phyloP scores from a whole-genome alignment of 163 green algal species.

The Scenedesmus sp. region DNA sequence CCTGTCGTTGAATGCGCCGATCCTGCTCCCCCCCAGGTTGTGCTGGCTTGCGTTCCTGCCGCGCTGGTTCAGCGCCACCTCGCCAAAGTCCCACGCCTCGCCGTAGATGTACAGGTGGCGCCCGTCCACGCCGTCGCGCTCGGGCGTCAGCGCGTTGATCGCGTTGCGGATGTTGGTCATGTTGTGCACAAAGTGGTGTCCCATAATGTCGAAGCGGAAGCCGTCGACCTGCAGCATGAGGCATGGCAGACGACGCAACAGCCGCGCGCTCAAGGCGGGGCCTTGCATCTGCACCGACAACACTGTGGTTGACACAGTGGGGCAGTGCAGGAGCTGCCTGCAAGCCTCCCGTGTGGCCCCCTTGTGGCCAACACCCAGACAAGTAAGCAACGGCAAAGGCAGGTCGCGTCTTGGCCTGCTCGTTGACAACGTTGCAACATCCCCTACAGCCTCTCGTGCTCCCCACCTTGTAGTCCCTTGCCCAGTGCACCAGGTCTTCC shows the following conservation, averaged over 20 bases:
- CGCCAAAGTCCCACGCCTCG: slow-evolving; percentile 94
- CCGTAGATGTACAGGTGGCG: slow-evolving; percentile 77
- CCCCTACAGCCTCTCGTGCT: slow-evolving; percentile 17
- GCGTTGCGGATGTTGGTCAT: slow-evolving; percentile 78
- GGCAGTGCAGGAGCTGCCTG: no score
- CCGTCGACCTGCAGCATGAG: slow-evolving; percentile 70
- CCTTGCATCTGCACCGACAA: no score
- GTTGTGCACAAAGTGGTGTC: slow-evolving; percentile 88
- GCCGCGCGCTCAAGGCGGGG: no score
- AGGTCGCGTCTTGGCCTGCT: no score
- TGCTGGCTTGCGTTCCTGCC: slow-evolving; percentile 87
- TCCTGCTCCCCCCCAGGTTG: slow-evolving; percentile 83
- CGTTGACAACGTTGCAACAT: no score
- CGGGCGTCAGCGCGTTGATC: slow-evolving; percentile 77
- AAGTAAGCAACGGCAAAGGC: no score
- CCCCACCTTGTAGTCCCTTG: slow-evolving; percentile 84
- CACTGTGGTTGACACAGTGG: no score
- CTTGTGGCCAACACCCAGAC: no score
- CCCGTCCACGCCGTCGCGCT: slow-evolving; percentile 85
- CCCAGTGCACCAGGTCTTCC: slow-evolving; percentile 93
- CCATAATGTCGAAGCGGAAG: slow-evolving; percentile 94
- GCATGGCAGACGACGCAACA: not conserved
- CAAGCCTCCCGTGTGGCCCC: no score
- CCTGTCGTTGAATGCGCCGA: slow-evolving; percentile 93
- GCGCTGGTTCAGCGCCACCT: slow-evolving; percentile 83